Evolutionary conservation across 345 rosid genomes (phyloP), one percentile per base, ranked within the genome.

Genomic region (Murraya koenigii): DNA sequence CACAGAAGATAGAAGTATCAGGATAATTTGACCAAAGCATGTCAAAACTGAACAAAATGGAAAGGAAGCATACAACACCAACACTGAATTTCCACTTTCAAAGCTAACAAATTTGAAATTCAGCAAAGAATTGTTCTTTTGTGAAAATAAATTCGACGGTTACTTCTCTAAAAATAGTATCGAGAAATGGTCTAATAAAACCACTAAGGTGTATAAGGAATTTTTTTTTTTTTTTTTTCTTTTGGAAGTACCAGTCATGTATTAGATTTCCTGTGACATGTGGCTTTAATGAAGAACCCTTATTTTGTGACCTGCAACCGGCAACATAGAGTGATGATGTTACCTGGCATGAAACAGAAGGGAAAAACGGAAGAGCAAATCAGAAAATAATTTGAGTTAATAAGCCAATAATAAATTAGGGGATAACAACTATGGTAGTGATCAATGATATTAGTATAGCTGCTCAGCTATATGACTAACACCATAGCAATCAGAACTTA

Each of bases 251-350:
- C 98, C 97, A 95, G 90, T 95, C 98, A 72, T 92, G 79, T 63
- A 90, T 77, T 75, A 89, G 79, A 86, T 88, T 90, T 86, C 97
- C 92, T 9, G 87, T 86, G 72, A 92, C 72, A 75, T 89, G 93
- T 78, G 98, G 91, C 89, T 90, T 95, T 26, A 87, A 78, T 70
- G 98, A 95, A 78, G 98, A 91, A 81, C 89, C 39, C 78, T 81
- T 85, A 89, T 73, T 77, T 23, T 59, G 23, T 7, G 98, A 85
- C 78, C 76, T 90, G 84, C 90, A 80, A n/a, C 95, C 99, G 82
- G 85, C 72, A 82, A 82, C 86, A 86, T 83, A 89, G 71, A 94
- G 85, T 22, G 80, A 80, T 66, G 88, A 70, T 20, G 97, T 87
- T 65, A 85, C 92, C 98, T 92, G 82, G 77, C 61, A 74, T 68